A percentile compares a stretch with the other conserved stretches of the same genome.
phyloP scores from a whole-genome alignment of 306 rosid species.

The Trifolium fragiferum region DNA sequence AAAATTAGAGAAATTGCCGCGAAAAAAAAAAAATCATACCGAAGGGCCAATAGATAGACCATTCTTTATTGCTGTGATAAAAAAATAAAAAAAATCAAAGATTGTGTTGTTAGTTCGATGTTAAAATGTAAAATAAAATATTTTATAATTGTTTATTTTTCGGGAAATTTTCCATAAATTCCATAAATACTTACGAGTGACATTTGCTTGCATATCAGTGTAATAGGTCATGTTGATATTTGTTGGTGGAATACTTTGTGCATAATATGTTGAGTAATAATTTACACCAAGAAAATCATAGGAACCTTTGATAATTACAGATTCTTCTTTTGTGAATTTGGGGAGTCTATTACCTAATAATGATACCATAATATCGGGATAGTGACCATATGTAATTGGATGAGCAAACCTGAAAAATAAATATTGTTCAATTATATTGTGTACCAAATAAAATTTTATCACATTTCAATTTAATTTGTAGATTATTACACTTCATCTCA shows the following conservation, averaged over 20 bases:
- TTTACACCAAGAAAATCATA: constrained; percentile 72
- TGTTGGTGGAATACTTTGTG: constrained; percentile 31
- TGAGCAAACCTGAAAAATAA: constrained; percentile 48
- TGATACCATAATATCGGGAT: constrained; percentile 54
- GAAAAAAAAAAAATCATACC: constrained; percentile 8
- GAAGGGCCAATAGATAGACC: constrained; percentile 32
- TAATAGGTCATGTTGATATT: constrained; percentile 41
- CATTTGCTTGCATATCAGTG: constrained; percentile 45
- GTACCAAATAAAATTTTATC: not conserved
- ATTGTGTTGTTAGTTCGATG: constrained; percentile 4
- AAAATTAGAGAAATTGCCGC: too few species aligned
- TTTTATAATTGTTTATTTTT: not conserved
- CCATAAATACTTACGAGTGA: constrained; percentile 43
- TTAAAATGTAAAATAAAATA: not conserved
- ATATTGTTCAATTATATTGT: not conserved
- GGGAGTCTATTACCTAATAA: constrained; percentile 59
- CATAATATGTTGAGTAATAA: constrained; percentile 61
- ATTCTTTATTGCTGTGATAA: constrained; percentile 30
- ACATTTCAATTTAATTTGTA: too few species aligned
- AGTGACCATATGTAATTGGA: constrained; percentile 67
- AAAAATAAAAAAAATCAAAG: constrained; percentile 7
- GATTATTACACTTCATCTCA: not conserved
- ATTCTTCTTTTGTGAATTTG: constrained; percentile 50
- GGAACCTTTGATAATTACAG: constrained; percentile 44
- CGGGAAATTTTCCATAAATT: not conserved